Conservation (phyloP, 2,329 filamentous ascomycete genomes). For the Trichophaea hybrida region DNA sequence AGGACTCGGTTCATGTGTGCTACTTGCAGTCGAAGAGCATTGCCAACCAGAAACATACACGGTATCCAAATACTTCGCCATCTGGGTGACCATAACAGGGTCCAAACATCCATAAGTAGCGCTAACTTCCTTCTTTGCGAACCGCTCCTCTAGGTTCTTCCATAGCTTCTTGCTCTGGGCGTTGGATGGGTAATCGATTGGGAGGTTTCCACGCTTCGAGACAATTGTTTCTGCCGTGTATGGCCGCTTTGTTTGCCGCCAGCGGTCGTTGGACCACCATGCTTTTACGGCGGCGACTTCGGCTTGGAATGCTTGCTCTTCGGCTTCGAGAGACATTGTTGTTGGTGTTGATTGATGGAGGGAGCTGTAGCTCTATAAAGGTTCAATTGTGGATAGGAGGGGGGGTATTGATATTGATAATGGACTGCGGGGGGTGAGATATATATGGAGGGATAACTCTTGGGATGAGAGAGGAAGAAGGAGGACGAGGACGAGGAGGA, state of each 20-base stretch:
- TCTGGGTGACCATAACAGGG: constrained; percentile 96
- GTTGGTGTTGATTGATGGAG: background rate
- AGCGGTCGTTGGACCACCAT: constrained; percentile 89
- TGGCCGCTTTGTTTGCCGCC: constrained; percentile 80
- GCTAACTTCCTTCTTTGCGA: constrained; percentile 71
- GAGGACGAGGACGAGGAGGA: background rate
- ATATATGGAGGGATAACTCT: background rate
- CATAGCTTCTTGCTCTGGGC: constrained; percentile 85
- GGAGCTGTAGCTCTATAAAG: background rate
- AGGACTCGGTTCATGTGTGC: constrained; percentile 88
- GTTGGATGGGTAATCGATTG: constrained; percentile 85
- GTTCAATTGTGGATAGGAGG: background rate
- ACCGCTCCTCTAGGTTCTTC: constrained; percentile 73
- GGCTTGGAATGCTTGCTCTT: constrained; percentile 43
- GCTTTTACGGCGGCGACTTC: constrained; percentile 80
- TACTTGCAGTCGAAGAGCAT: constrained; percentile 87
- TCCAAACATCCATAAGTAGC: constrained; percentile 89
- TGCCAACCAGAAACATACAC: constrained; percentile 99
- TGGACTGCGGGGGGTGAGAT: background rate
- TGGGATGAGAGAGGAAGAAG: background rate
- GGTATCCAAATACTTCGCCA: constrained; percentile 97
- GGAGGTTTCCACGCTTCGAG: constrained; percentile 79
- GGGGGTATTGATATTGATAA: background rate
- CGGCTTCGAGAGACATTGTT: constrained; percentile 19
- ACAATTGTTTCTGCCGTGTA: constrained; percentile 97